Percentiles rank a stretch among this genome's conserved stretches.
These are phyloP conservation scores for Backusella circina DNA, from an alignment of 192 early-diverging fungal species.

Conservation along the genomic window DNA sequence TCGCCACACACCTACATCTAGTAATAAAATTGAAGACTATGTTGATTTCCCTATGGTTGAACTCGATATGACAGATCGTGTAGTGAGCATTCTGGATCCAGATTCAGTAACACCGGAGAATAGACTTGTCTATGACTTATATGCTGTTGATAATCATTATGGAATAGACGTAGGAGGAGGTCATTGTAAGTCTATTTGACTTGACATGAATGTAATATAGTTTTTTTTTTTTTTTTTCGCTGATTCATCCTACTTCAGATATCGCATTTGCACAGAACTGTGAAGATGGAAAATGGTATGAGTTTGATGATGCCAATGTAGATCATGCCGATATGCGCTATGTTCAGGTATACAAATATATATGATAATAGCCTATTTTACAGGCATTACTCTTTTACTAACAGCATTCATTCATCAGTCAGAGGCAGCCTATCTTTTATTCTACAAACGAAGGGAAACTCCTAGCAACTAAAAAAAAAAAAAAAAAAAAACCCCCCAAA, in stretches of 20 bases:
- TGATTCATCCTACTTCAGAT: slow-evolving; percentile 11
- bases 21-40: slow-evolving; percentile 70
- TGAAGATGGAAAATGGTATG: slow-evolving; percentile 66
- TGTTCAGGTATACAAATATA: too few species aligned
- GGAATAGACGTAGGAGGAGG: slow-evolving; percentile 81
- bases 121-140: slow-evolving; percentile 60
- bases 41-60: slow-evolving; percentile 69
- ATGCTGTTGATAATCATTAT: slow-evolving; percentile 80
- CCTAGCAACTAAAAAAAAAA: too few species aligned
- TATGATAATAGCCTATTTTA: too few species aligned
- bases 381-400: too few species aligned
- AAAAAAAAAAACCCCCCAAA: too few species aligned
- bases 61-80: slow-evolving; percentile 58
- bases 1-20: slow-evolving; percentile 55
- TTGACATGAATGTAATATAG: too few species aligned
- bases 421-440: slow-evolving; percentile 56
- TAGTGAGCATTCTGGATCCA: slow-evolving; percentile 28
- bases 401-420: neutral
- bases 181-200: slow-evolving; percentile 46
- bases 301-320: slow-evolving; percentile 67
- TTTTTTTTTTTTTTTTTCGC: too few species aligned
- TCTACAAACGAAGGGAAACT: slow-evolving; percentile 44
- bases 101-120: slow-evolving; percentile 14
- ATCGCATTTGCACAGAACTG: slow-evolving; percentile 71
- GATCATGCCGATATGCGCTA: neutral